Evolutionary conservation across 257 asterid species (phyloP).

Genomic region (Ilex aquifolium): DNA sequence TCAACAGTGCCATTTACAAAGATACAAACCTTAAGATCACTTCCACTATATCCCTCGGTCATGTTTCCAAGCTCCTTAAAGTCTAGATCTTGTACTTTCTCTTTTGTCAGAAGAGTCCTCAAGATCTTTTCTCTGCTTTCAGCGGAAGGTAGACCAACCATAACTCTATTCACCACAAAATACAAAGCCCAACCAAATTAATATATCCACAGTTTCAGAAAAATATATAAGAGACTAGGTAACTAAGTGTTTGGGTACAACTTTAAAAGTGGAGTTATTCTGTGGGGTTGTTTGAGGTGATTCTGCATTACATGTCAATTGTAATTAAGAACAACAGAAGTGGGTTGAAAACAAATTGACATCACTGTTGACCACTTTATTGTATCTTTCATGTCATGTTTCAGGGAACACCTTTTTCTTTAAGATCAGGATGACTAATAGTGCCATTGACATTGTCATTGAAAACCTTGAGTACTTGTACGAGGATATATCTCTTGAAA

Average conservation of each 20-base stretch:
- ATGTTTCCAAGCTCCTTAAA: conserved; percentile 74
- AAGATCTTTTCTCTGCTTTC: conserved; percentile 88
- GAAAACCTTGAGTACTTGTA: too few relatives aligned
- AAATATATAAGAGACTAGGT: neutral
- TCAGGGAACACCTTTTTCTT: too few relatives aligned
- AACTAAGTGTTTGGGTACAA: too few relatives aligned
- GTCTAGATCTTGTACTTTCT: conserved; percentile 66
- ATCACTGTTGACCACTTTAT: neutral
- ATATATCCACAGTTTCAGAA: neutral
- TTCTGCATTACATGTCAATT: too few relatives aligned
- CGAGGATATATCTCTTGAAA: neutral
- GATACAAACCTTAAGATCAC: conserved; percentile 87
- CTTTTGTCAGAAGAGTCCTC: conserved; percentile 78
- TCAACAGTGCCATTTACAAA: conserved; percentile 1
- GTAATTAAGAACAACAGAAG: too few relatives aligned
- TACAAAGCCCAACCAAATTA: conserved; percentile 8
- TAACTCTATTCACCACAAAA: conserved; percentile 55
- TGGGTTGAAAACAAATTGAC: too few relatives aligned
- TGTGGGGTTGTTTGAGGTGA: too few relatives aligned
- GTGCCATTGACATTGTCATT: too few relatives aligned
- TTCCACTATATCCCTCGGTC: conserved; percentile 96
- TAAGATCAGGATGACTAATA: too few relatives aligned
- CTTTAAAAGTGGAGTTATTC: too few relatives aligned
- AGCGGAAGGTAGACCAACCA: conserved; percentile 87
- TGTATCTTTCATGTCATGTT: too few relatives aligned